These are phyloP conservation scores for Chaetomidium leptoderma DNA, from an alignment of 495 filamentous ascomycete genomes.

Conservation along the genomic window DNA sequence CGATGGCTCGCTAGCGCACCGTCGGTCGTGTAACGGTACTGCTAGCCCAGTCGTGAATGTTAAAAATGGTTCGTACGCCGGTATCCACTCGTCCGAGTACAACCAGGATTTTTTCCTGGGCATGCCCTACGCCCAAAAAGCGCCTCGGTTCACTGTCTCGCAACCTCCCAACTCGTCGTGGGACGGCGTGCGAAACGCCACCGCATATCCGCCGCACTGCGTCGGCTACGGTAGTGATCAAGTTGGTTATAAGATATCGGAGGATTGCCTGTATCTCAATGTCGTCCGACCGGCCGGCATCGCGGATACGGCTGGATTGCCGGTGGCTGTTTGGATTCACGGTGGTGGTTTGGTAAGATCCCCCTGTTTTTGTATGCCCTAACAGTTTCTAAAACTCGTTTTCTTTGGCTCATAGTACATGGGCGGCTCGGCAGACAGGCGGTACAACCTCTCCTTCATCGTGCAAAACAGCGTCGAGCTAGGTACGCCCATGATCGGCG, in stretches of 20 bases:
- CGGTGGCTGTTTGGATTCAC: slow-evolving; percentile 71
- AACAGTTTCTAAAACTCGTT: no score
- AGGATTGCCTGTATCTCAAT: slow-evolving; percentile 66
- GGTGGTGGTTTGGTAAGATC: slow-evolving; percentile 57
- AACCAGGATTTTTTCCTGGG: slow-evolving; percentile 5
- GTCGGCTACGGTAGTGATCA: background rate
- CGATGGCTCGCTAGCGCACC: background rate
- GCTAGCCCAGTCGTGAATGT: background rate
- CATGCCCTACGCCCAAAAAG: background rate
- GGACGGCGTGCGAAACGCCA: slow-evolving; percentile 3
- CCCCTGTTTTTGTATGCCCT: background rate
- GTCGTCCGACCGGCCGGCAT: slow-evolving; percentile 60
- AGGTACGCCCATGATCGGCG: slow-evolving; percentile 58
- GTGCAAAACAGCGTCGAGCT: slow-evolving; percentile 55
- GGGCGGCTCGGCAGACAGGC: slow-evolving; percentile 3
- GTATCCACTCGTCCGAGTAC: slow-evolving; percentile 3
- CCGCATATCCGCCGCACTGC: background rate
- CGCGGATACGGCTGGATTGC: slow-evolving; percentile 49
- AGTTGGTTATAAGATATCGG: slow-evolving; percentile 20
- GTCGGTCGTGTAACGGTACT: background rate
- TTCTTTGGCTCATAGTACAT: slow-evolving; percentile 25
- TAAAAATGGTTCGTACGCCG: slow-evolving; percentile 2
- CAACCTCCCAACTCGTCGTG: background rate
- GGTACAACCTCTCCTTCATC: slow-evolving; percentile 11
- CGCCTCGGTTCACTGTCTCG: slow-evolving; percentile 2